These are phyloP conservation scores for Vickermania spadyakhi DNA, from an alignment of 208 protist genomes.

Conservation along the genomic window DNA sequence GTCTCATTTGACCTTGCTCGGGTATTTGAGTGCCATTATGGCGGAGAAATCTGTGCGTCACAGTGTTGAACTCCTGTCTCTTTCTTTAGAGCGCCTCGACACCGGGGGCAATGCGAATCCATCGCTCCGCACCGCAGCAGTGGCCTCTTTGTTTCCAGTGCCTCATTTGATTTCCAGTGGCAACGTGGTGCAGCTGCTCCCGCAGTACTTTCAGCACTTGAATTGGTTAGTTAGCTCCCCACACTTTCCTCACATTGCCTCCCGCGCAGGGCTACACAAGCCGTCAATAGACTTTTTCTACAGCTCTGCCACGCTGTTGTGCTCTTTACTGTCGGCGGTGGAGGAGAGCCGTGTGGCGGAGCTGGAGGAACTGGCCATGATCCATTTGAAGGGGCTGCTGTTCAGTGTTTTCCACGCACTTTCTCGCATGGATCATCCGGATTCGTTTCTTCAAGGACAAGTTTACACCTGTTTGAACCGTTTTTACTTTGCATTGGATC, in stretches of 20 bases:
- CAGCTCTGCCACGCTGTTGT: neutral
- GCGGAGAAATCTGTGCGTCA: no score
- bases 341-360: no score
- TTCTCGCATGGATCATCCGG: neutral
- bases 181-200: neutral
- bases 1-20: no score
- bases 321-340: neutral
- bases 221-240: neutral
- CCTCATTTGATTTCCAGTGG: neutral
- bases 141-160: neutral
- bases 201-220: neutral
- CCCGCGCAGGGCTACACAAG: neutral
- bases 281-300: neutral
- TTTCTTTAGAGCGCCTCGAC: no score
- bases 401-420: neutral
- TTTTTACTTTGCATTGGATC: neutral
- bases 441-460: neutral
- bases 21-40: no score
- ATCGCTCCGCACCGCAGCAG: no score
- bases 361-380: no score
- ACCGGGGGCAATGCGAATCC: no score
- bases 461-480: neutral
- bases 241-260: neutral
- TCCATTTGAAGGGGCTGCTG: neutral
- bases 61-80: no score